Evolutionary conservation across 2,329 filamentous ascomycete species (phyloP).

Genomic region (Verticillium dahliae): DNA sequence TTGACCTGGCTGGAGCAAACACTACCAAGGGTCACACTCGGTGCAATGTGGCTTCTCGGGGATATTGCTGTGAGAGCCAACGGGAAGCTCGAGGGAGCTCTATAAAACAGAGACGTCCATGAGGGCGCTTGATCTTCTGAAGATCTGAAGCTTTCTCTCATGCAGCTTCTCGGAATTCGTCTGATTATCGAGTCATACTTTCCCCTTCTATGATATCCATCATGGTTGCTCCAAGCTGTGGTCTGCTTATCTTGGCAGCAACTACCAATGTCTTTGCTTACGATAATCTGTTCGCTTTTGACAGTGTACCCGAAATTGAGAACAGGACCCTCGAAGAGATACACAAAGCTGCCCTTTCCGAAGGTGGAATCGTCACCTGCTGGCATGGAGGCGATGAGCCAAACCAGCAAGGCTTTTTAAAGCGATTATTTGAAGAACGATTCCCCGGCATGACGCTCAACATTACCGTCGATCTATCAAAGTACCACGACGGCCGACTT

Average conservation of each 20-base stretch:
- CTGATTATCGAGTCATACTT: no score
- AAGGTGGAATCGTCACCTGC: slow-evolving; percentile 36
- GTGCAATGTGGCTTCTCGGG: no score
- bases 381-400: slow-evolving; percentile 44
- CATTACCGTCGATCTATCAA: slow-evolving; percentile 47
- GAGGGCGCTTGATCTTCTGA: no score
- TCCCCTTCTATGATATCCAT: not conserved
- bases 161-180: no score
- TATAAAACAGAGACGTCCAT: no score
- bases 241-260: not conserved
- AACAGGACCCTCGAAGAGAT: slow-evolving; percentile 42
- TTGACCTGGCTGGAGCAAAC: no score
- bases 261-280: not conserved
- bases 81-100: no score
- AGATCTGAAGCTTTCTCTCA: no score
- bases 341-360: slow-evolving; percentile 39
- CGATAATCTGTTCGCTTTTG: slow-evolving; percentile 4
- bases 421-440: slow-evolving; percentile 33
- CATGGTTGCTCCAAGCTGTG: not conserved
- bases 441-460: slow-evolving; percentile 47
- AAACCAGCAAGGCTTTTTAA: slow-evolving; percentile 29
- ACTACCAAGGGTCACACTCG: no score
- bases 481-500: slow-evolving; percentile 42
- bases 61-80: no score
- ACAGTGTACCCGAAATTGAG: slow-evolving; percentile 22